Percentiles rank a stretch among this genome's conserved stretches.
Evolutionary conservation across 2,329 filamentous ascomycete species (phyloP).

Genomic region (Colletotrichum musicola): DNA sequence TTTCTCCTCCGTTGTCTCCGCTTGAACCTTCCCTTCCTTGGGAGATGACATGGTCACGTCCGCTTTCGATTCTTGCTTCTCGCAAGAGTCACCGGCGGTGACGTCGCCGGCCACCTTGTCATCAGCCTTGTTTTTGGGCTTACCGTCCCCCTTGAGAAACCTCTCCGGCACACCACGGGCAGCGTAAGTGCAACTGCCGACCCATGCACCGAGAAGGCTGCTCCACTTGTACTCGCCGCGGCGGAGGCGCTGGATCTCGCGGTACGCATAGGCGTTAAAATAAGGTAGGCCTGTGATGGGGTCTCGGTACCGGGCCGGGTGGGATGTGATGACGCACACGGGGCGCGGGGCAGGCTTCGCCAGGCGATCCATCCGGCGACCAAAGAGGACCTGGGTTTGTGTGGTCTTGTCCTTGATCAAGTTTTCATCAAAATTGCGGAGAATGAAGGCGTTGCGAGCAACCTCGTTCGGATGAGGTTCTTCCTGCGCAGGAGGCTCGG

Average conservation of each 20-base stretch:
- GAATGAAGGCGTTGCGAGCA: conserved; percentile 69
- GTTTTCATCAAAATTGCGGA: conserved; percentile 70
- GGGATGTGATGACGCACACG: conserved; percentile 85
- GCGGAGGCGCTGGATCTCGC: conserved; percentile 81
- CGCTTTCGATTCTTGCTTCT: conserved; percentile 34
- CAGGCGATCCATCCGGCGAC: conserved; percentile 67
- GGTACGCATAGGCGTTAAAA: conserved; percentile 82
- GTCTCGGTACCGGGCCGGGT: conserved; percentile 85
- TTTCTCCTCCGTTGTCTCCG: conserved; percentile 6
- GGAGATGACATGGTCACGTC: conserved; percentile 33
- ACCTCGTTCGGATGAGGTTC: conserved; percentile 51
- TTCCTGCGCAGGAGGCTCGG: conserved; percentile 26
- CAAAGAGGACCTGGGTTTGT: conserved; percentile 71
- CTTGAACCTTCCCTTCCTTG: conserved; percentile 4
- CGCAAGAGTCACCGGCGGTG: conserved; percentile 39
- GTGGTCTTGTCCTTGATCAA: conserved; percentile 68
- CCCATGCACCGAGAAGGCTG: conserved; percentile 82
- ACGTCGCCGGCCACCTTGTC: conserved; percentile 10
- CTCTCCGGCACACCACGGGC: conserved; percentile 84
- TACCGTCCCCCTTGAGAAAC: conserved; percentile 64
- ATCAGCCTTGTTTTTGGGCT: conserved; percentile 41
- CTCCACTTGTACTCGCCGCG: conserved; percentile 87
- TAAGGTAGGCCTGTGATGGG: conserved; percentile 87
- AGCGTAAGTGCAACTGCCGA: conserved; percentile 74
- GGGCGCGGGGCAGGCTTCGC: conserved; percentile 64